A percentile compares a stretch with the other conserved stretches of the same genome.
These are phyloP conservation scores for Pythium coloratum DNA, from an alignment of 352 stramenopile genomes.

Conservation along the genomic window DNA sequence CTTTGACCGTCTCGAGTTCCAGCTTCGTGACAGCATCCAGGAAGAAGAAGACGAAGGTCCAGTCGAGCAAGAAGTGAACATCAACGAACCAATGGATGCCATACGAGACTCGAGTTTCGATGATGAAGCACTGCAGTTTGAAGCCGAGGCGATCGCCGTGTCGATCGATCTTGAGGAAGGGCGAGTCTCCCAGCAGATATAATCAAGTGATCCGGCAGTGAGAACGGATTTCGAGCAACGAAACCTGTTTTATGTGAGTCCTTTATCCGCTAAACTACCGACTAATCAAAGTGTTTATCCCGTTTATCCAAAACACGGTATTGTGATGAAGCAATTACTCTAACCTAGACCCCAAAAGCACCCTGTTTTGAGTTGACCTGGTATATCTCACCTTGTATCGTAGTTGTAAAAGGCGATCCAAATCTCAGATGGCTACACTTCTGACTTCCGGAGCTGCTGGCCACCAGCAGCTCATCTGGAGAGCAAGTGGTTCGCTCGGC, in stretches of 20 bases:
- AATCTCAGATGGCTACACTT: conserved; percentile 22
- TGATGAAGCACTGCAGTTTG: conserved; percentile 17
- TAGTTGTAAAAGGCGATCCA: background rate
- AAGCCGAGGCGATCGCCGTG: conserved; percentile 21
- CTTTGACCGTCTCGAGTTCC: conserved; percentile 13
- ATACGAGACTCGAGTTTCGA: conserved; percentile 1
- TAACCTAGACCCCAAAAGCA: background rate
- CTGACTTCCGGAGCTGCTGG: conserved; percentile 8
- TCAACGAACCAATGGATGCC: background rate
- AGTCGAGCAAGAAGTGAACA: background rate
- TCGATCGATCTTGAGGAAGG: conserved; percentile 22
- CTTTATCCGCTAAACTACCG: background rate
- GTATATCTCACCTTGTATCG: conserved; percentile 12
- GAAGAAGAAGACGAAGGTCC: background rate
- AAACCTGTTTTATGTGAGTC: background rate
- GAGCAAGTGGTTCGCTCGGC: background rate
- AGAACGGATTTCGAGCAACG: background rate
- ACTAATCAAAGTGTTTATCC: conserved; percentile 7
- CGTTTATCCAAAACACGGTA: conserved; percentile 12
- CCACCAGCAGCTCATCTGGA: conserved; percentile 1
- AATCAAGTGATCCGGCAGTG: background rate
- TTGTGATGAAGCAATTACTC: background rate
- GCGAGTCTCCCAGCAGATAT: conserved; percentile 10
- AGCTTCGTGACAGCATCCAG: conserved; percentile 8
- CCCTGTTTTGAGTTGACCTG: background rate